These are phyloP conservation scores for Chlamydomonas sphaeroides DNA, from an alignment of 139 green algal genomes.

Conservation along the genomic window DNA sequence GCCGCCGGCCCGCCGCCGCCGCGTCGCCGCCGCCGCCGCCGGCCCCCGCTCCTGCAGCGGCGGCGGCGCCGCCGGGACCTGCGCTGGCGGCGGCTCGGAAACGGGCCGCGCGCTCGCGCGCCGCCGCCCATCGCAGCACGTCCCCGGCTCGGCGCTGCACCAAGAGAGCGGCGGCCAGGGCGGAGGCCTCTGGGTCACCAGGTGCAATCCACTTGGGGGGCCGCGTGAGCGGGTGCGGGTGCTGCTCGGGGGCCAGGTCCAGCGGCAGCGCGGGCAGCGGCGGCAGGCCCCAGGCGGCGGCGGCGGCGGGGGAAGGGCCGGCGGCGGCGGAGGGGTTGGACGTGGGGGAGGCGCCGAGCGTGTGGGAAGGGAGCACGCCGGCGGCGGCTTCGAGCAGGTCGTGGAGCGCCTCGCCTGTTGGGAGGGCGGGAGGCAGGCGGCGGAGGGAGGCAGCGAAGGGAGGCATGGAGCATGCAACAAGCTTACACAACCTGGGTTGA, in stretches of 20 bases:
- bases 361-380: no score
- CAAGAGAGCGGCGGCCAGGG: neutral
- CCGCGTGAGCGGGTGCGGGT: conserved; percentile 22
- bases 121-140: conserved; percentile 25
- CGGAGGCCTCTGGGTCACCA: neutral
- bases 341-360: no score
- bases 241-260: conserved; percentile 9
- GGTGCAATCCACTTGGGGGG: neutral
- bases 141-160: conserved; percentile 7
- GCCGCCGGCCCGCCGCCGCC: neutral
- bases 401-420: no score
- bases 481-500: no score
- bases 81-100: neutral
- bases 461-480: no score
- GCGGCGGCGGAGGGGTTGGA: neutral
- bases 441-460: no score
- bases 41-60: neutral
- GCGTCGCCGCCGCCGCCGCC: neutral
- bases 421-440: no score
- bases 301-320: neutral
- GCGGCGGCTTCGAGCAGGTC: no score
- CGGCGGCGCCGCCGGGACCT: neutral
- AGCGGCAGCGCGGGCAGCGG: conserved; percentile 29
- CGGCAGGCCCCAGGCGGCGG: neutral
- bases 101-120: neutral